Conservation (phyloP, 1,284 basidiomycete genomes). For the Vanrija pseudolonga region DNA sequence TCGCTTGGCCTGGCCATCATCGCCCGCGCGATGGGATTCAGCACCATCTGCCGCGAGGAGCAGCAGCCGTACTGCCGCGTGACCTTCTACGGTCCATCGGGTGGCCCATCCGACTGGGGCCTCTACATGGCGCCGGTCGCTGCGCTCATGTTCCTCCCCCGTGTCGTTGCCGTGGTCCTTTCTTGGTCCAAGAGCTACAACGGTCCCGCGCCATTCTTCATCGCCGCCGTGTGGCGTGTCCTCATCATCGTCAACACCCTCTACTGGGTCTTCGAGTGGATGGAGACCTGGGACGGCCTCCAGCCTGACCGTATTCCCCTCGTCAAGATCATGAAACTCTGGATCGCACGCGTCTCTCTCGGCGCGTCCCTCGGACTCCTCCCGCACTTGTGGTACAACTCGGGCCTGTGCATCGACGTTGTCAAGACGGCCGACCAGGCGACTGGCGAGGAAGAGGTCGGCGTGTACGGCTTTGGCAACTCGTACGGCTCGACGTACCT, state of each 20-base stretch:
- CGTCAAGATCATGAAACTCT: conserved; percentile 58
- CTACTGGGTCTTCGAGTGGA: conserved; percentile 78
- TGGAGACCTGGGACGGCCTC: conserved; percentile 54
- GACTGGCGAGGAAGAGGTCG: conserved; percentile 54
- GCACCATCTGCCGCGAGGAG: conserved; percentile 90
- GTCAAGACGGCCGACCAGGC: conserved; percentile 45
- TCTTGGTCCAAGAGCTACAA: conserved; percentile 67
- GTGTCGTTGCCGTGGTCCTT: conserved; percentile 59
- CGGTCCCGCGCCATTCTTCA: conserved; percentile 64
- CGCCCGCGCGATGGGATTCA: conserved; percentile 67
- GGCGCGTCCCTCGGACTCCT: conserved; percentile 57
- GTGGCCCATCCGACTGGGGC: conserved; percentile 61
- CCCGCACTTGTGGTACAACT: conserved; percentile 62
- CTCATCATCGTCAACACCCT: conserved; percentile 59
- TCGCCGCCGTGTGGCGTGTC: conserved; percentile 60
- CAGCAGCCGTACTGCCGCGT: conserved; percentile 80
- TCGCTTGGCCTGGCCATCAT: conserved; percentile 64
- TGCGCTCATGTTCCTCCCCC: conserved; percentile 59
- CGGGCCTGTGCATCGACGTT: conserved; percentile 70
- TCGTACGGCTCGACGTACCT: conserved; percentile 82
- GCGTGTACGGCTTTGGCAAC: conserved; percentile 83
- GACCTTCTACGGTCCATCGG: conserved; percentile 68
- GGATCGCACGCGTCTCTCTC: conserved; percentile 61
- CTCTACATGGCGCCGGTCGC: conserved; percentile 58
- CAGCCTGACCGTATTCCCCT: conserved; percentile 38